These are phyloP conservation scores for Globisporangium parvum DNA, from an alignment of 352 stramenopile species.

Conservation along the genomic window DNA sequence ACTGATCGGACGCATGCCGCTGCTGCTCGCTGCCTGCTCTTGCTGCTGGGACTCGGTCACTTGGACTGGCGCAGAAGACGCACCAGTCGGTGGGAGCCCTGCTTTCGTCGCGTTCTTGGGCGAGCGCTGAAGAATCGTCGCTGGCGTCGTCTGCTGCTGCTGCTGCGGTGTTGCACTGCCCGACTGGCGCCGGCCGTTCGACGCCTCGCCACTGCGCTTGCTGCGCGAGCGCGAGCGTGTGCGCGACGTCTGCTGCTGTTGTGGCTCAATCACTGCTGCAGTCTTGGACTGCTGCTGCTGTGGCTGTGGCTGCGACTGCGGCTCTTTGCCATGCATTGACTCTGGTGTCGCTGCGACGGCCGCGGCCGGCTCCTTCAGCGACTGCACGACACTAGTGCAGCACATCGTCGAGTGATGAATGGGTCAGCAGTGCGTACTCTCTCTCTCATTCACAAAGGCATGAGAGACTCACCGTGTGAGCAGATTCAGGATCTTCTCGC, in stretches of 20 bases:
- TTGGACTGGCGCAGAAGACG: neutral
- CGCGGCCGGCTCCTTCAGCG: constrained; percentile 36
- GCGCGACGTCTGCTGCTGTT: constrained; percentile 14
- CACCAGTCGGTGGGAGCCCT: constrained; percentile 13
- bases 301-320: constrained; percentile 15
- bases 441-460: neutral
- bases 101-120: constrained; percentile 23
- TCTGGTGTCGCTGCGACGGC: constrained; percentile 10
- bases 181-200: constrained; percentile 27
- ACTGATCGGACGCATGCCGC: constrained; percentile 60
- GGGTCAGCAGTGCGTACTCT: too few species aligned
- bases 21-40: constrained; percentile 19
- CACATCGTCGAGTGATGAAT: neutral
- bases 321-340: constrained; percentile 10
- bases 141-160: constrained; percentile 20
- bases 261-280: too few species aligned
- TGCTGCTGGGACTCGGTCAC: constrained; percentile 15
- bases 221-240: constrained; percentile 42
- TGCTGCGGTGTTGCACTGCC: constrained; percentile 4
- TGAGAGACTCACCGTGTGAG: constrained; percentile 42
- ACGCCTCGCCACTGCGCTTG: constrained; percentile 28
- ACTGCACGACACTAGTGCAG: constrained; percentile 47
- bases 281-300: constrained; percentile 22
- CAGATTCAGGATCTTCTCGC: constrained; percentile 70
- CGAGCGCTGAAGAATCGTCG: constrained; percentile 59